phyloP scores from a whole-genome alignment of 108 stramenopile genomes.

The Nannochloropsis salina region DNA sequence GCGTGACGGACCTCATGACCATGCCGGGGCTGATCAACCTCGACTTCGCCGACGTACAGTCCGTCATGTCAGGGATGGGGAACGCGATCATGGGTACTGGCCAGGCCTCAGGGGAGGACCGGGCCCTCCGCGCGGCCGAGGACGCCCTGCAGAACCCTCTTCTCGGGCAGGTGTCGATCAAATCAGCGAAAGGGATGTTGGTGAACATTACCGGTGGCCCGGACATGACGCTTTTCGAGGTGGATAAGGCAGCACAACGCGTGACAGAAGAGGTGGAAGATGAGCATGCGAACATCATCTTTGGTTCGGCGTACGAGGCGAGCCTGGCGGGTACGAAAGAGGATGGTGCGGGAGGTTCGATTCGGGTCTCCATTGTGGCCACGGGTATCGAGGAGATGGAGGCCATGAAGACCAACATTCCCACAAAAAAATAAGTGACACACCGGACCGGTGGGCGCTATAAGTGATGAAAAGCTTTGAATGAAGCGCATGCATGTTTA shows the following conservation, averaged over 20 bases:
- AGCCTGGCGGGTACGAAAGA: slow-evolving; percentile 57
- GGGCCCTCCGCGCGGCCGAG: slow-evolving; percentile 53
- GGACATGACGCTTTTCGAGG: slow-evolving; percentile 63
- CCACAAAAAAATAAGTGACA: too few relatives aligned
- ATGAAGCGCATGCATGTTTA: too few relatives aligned
- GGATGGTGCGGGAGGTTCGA: slow-evolving; percentile 18
- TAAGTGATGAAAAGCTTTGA: too few relatives aligned
- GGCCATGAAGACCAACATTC: background rate
- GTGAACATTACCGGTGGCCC: slow-evolving; percentile 69
- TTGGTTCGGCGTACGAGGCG: slow-evolving; percentile 65
- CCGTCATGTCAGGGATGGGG: slow-evolving; percentile 54
- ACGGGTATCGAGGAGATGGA: slow-evolving; percentile 62
- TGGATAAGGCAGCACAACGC: slow-evolving; percentile 60
- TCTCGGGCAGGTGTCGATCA: slow-evolving; percentile 19
- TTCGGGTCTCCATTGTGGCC: slow-evolving; percentile 67
- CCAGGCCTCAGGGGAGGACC: slow-evolving; percentile 50
- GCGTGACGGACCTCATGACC: slow-evolving; percentile 55
- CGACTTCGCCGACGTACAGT: slow-evolving; percentile 54
- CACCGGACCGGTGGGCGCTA: too few relatives aligned
- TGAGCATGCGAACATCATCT: slow-evolving; percentile 69
- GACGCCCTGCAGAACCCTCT: slow-evolving; percentile 49
- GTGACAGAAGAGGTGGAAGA: slow-evolving; percentile 55
- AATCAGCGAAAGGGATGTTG: slow-evolving; percentile 55
- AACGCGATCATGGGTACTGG: slow-evolving; percentile 59
- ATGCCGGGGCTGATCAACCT: slow-evolving; percentile 56